Conservation (phyloP, 257 asterid species). For the Forsythia suspensa region DNA sequence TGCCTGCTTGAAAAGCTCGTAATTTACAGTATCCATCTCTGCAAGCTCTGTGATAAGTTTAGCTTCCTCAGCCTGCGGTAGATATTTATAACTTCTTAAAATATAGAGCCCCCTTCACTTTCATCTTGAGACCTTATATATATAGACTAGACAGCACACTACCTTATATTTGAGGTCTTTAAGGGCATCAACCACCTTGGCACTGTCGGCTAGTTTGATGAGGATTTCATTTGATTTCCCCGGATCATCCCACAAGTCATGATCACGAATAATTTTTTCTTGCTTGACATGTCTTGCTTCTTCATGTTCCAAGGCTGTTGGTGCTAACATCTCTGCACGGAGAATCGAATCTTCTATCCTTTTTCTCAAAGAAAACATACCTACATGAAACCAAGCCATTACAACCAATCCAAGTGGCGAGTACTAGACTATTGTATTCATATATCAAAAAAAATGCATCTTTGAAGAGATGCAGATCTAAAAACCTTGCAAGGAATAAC, state of each 20-base stretch:
- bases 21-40: slow-evolving; percentile 61
- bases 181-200: slow-evolving; percentile 63
- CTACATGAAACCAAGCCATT: slow-evolving; percentile 31
- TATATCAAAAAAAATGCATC: not conserved
- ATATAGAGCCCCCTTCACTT: slow-evolving; percentile 6
- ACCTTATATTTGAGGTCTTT: slow-evolving; percentile 75
- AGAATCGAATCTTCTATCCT: slow-evolving; percentile 77
- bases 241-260: slow-evolving; percentile 71
- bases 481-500: not conserved
- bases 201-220: slow-evolving; percentile 60
- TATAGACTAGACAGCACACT: too few species aligned
- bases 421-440: not conserved
- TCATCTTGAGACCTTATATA: not conserved
- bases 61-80: slow-evolving; percentile 83
- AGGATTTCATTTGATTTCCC: slow-evolving; percentile 64
- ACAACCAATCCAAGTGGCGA: slow-evolving; percentile 3
- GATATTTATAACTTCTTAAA: slow-evolving; percentile 10
- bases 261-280: slow-evolving; percentile 59
- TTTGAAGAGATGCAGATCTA: not conserved
- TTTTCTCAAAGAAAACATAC: slow-evolving; percentile 70
- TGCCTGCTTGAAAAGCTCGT: slow-evolving; percentile 75
- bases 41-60: slow-evolving; percentile 84
- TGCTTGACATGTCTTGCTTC: slow-evolving; percentile 55
- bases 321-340: slow-evolving; percentile 70
- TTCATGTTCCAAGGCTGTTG: slow-evolving; percentile 68